phyloP scores from a whole-genome alignment of 2,329 filamentous ascomycete species.

The Nannizzia gypsea region DNA sequence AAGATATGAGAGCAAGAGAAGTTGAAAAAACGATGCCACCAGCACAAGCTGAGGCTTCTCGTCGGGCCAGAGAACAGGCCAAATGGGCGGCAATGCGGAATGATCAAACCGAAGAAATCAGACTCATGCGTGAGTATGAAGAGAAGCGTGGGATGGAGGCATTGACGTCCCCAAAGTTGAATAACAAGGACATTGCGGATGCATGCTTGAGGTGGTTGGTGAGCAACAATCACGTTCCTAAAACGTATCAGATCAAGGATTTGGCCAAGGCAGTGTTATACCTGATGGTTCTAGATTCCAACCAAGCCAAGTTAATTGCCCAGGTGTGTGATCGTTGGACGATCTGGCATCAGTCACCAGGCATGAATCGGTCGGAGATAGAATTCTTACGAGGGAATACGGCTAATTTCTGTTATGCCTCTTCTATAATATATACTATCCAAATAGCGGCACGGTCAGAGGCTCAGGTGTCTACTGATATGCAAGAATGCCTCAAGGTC shows the following conservation, averaged over 20 bases:
- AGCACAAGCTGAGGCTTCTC: slow-evolving; percentile 18
- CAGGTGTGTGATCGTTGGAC: slow-evolving; percentile 21
- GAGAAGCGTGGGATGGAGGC: slow-evolving; percentile 19
- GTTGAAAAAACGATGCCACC: slow-evolving; percentile 20
- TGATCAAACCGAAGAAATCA: slow-evolving; percentile 14
- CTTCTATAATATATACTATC: slow-evolving; percentile 18
- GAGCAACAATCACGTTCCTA: slow-evolving; percentile 16
- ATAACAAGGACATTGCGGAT: slow-evolving; percentile 17
- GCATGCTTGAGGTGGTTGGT: slow-evolving; percentile 20
- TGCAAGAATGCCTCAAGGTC: slow-evolving; percentile 21
- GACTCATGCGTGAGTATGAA: slow-evolving; percentile 14
- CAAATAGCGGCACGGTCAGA: slow-evolving; percentile 13
- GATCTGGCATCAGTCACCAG: slow-evolving; percentile 18
- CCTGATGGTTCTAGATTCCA: slow-evolving; percentile 19
- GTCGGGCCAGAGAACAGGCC: slow-evolving; percentile 15
- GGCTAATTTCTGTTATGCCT: slow-evolving; percentile 20
- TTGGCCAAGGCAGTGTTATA: slow-evolving; percentile 20
- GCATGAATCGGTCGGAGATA: slow-evolving; percentile 20
- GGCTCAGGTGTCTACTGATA: slow-evolving; percentile 18
- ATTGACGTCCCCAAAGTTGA: slow-evolving; percentile 18
- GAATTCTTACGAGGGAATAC: slow-evolving; percentile 16
- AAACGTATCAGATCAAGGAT: slow-evolving; percentile 16
- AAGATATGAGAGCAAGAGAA: slow-evolving; percentile 13
- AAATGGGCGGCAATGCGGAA: slow-evolving; percentile 13
- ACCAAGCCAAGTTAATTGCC: slow-evolving; percentile 15